Base-by-base conservation (phyloP, 345 rosid genomes). In the Hypericum perforatum region DNA sequence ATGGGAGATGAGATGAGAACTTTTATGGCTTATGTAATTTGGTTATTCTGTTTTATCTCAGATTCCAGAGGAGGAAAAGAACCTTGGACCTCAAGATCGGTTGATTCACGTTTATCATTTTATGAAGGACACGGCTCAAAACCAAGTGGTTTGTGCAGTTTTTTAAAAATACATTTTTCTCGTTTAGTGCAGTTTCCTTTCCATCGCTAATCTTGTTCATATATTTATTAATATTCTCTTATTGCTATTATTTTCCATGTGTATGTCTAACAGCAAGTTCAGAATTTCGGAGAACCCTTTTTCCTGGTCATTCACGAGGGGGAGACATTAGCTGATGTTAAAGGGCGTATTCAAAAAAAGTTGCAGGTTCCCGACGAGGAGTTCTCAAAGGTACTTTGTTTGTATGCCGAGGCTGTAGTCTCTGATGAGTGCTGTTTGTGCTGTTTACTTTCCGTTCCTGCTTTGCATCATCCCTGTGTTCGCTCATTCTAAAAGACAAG, bases 41-140 rank as follows among this genome's bases (percentile, higher is more conserved):
- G 32, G 32, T 22, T 22, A 22, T 22, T 22, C 32, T 22, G 32
- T 1, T 22, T 22, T 22, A 1, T 22, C 41, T 11, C 76, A 94
- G 99, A 74, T 94, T 16, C 95, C 94, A 0, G 99, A 94, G 59
- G 99, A 94, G 71, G 99, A 94, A 78, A 94, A 86, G 67, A 75
- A 79, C 71, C 82, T 94, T 53, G 97, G 97, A 60, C 85, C 87
- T 40, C 74, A 79, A 59, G 97, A 82, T 71, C 97, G 95, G 42
- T 72, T 94, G 62, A 80, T 94, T 65, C 92, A 86, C 62, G 97
- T 89, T 41, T 89, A 84, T 75, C 99, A 94, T 68, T 86, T 94
- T 58, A 79, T 79, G 9, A 86, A 84, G 63, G 97, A 89, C 50
- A 64, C 95, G 7, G 77, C 82, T 56, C 94, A 81, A 71, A 84